Evolutionary conservation across 306 rosid genomes (phyloP).

Genomic region (Dalbergia oliveri): DNA sequence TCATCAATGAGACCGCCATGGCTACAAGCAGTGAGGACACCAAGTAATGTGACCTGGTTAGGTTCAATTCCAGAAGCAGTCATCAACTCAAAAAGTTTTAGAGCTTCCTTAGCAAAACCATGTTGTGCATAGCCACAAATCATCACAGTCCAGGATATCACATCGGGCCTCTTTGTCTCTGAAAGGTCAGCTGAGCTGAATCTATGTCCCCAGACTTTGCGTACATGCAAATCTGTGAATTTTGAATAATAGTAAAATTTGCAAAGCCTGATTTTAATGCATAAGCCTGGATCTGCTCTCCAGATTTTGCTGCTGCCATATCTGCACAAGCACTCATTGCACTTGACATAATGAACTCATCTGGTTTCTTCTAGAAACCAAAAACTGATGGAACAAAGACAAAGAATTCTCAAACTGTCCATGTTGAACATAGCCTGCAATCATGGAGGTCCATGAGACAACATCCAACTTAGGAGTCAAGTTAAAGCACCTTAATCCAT

Average conservation of each 20-base stretch:
- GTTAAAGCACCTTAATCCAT: constrained; percentile 62
- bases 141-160: constrained; percentile 71
- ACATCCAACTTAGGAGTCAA: constrained; percentile 53
- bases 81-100: constrained; percentile 59
- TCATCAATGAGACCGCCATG: constrained; percentile 70
- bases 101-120: constrained; percentile 63
- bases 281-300: constrained; percentile 64
- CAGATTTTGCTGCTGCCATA: constrained; percentile 59
- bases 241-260: constrained; percentile 56
- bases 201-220: constrained; percentile 67
- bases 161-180: constrained; percentile 59
- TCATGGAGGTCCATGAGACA: constrained; percentile 63
- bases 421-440: constrained; percentile 62
- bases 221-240: constrained; percentile 69
- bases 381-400: constrained; percentile 50
- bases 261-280: constrained; percentile 54
- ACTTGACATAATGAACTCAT: constrained; percentile 60
- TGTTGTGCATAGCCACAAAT: constrained; percentile 65
- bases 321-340: constrained; percentile 60
- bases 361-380: constrained; percentile 54
- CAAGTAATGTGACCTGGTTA: constrained; percentile 60
- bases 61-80: constrained; percentile 55
- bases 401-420: constrained; percentile 58
- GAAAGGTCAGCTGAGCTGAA: constrained; percentile 55
- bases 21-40: constrained; percentile 70